phyloP scores from a whole-genome alignment of 1,139 yeast genomes.

The Meyerozyma carpophila region DNA sequence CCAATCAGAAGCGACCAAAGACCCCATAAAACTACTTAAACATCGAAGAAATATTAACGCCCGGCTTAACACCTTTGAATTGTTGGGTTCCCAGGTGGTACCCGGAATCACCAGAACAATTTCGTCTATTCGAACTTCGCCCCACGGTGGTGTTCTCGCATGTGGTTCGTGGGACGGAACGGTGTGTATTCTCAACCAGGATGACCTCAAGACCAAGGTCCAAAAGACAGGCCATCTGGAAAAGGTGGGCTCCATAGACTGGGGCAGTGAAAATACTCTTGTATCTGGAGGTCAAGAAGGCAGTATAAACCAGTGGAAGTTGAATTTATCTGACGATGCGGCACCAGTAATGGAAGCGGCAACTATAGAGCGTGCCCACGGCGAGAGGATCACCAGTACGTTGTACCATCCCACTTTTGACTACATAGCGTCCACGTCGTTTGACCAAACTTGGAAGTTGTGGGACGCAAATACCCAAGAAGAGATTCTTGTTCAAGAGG shows the following conservation, averaged over 20 bases:
- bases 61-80: constrained; percentile 32
- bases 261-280: constrained; percentile 35
- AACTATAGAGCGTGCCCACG: constrained; percentile 34
- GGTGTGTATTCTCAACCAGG: constrained; percentile 42
- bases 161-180: constrained; percentile 87
- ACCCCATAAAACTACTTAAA: constrained; percentile 26
- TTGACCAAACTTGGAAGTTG: constrained; percentile 83
- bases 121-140: constrained; percentile 51
- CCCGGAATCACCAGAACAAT: constrained; percentile 58
- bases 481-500: constrained; percentile 58
- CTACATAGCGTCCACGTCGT: constrained; percentile 66
- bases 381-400: constrained; percentile 55
- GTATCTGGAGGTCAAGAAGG: constrained; percentile 71
- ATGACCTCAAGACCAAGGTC: constrained; percentile 26
- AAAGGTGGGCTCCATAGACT: constrained; percentile 65
- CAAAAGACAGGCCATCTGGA: constrained; percentile 41
- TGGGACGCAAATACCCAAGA: constrained; percentile 60
- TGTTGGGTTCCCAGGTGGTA: constrained; percentile 67
- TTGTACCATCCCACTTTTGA: constrained; percentile 62
- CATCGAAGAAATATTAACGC: constrained; percentile 43
- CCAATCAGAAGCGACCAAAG: constrained; percentile 18
- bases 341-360: constrained; percentile 10
- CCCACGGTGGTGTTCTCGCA: constrained; percentile 35
- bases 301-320: constrained; percentile 42
- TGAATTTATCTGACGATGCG: constrained; percentile 7